Conservation (phyloP, 352 stramenopile species). For the Globisporangium orthogonon region DNA sequence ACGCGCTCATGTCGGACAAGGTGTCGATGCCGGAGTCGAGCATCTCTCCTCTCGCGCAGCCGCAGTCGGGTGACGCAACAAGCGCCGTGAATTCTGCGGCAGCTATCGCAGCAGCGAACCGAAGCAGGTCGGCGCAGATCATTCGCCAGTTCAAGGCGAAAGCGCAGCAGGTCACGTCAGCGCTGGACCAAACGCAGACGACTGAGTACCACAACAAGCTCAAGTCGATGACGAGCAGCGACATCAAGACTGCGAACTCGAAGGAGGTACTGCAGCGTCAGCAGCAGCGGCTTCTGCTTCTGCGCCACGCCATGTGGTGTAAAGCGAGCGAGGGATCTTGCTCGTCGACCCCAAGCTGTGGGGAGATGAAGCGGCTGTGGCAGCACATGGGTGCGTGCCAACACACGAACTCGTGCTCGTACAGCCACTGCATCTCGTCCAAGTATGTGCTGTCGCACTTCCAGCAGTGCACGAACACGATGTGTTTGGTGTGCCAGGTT, state of each 20-base stretch:
- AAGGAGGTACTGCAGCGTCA: conserved; percentile 97
- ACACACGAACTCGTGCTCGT: conserved; percentile 94
- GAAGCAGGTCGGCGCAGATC: conserved; percentile 73
- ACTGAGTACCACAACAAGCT: conserved; percentile 84
- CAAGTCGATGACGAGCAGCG: conserved; percentile 70
- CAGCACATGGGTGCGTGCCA: conserved; percentile 98
- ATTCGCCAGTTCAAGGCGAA: conserved; percentile 76
- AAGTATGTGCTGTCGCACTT: conserved; percentile 99
- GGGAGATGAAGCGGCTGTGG: conserved; percentile 98
- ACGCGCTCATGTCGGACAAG: conserved; percentile 40
- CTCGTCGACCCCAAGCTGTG: conserved; percentile 93
- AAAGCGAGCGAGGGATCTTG: conserved; percentile 92
- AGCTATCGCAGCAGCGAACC: conserved; percentile 25
- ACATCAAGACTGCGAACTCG: conserved; percentile 61
- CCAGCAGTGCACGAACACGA: conserved; percentile 96
- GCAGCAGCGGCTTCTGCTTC: conserved; percentile 95
- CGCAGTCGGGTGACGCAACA: conserved; percentile 1
- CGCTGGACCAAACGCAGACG: conserved; percentile 72
- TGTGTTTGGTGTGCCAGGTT: conserved; percentile 96
- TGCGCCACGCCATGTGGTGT: conserved; percentile 98
- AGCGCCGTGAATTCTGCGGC: conserved; percentile 16
- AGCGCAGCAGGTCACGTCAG: conserved; percentile 74
- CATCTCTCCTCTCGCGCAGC: conserved; percentile 22
- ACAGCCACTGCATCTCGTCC: conserved; percentile 98
- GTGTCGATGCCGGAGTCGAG: conserved; percentile 26